Base-by-base conservation (phyloP, 345 rosid species). In the Hibiscus mutabilis region DNA sequence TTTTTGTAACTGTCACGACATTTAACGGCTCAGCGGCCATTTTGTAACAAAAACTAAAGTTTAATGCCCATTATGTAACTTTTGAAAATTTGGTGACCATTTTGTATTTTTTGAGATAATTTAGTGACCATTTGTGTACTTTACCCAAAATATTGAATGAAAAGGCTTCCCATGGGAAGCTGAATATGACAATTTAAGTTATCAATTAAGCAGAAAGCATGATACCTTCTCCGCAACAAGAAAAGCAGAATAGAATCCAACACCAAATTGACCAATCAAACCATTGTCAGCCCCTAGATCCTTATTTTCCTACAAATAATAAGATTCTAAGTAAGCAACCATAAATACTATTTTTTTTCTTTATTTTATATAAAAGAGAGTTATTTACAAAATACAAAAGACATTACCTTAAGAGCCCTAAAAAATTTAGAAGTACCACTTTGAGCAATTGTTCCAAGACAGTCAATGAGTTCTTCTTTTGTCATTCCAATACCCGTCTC, bases 401-500 rank as follows among this genome's bases (percentile, higher is more conserved):
- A 52, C 1, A 10, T 55, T 63, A 88, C 98, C 97, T 95, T 92
- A 1, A 92, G 80, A 78, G 97, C 99, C 85, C 90, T 85, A 59
- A 92, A 79, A 80, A 95, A 95, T 72, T 86, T 95, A 15, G 97
- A 91, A 78, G 99, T 90, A 33, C 97, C 99, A 80, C 97, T 91
- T 80, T 95, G 97, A 78, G 99, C 99, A 83, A 95, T 95, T 15
- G 99, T 95, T 74, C 99, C 99, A 77, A 95, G 99, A 72, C 99
- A 95, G 69, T 90, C 99, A 65, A 92, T 75, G 21, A 95, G 96
- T 76, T 95, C 99, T 68, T 92, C 97, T 66, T 84, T 92, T 24
- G 96, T 90, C 99, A 95, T 95, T 15, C 99, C 97, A 86, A 95
- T 88, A 35, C 97, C 99, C 75, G 97, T 92, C 99, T 1, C 99